These are phyloP conservation scores for Lippia alba DNA, from an alignment of 305 asterid genomes.

Conservation along the genomic window DNA sequence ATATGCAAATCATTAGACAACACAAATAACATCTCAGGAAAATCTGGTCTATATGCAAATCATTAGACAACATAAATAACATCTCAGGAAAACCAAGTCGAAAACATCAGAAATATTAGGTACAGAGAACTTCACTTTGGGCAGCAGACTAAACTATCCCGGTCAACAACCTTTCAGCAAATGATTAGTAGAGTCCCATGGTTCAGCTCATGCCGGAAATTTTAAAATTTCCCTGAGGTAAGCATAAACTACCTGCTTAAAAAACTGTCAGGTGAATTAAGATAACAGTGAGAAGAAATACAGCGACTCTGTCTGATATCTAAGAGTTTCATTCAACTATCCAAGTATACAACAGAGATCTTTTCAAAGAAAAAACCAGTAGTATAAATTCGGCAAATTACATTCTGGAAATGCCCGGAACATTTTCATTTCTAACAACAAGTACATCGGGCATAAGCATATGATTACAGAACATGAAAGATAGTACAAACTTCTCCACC, in stretches of 20 bases:
- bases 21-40: neutral
- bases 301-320: neutral
- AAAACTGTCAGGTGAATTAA: conserved; percentile 2
- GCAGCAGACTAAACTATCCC: conserved; percentile 4
- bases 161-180: neutral
- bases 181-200: neutral
- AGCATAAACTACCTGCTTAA: conserved; percentile 24
- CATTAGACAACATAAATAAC: conserved; percentile 14
- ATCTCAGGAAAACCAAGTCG: neutral
- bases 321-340: conserved; percentile 1
- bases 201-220: conserved; percentile 19
- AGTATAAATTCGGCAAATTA: conserved; percentile 18
- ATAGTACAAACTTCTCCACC: conserved; percentile 41
- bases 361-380: neutral
- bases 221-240: neutral
- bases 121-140: conserved; percentile 5
- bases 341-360: neutral
- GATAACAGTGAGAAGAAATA: neutral
- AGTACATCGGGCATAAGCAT: conserved; percentile 35
- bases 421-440: conserved; percentile 20
- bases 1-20: neutral
- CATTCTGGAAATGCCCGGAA: conserved; percentile 23
- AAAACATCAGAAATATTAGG: conserved; percentile 1
- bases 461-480: conserved; percentile 20
- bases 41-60: too few relatives aligned